A percentile compares a stretch with the other conserved stretches of the same genome.
Evolutionary conservation across 208 protist genomes (phyloP).

Genomic region (Acanthamoeba lenticulata): DNA sequence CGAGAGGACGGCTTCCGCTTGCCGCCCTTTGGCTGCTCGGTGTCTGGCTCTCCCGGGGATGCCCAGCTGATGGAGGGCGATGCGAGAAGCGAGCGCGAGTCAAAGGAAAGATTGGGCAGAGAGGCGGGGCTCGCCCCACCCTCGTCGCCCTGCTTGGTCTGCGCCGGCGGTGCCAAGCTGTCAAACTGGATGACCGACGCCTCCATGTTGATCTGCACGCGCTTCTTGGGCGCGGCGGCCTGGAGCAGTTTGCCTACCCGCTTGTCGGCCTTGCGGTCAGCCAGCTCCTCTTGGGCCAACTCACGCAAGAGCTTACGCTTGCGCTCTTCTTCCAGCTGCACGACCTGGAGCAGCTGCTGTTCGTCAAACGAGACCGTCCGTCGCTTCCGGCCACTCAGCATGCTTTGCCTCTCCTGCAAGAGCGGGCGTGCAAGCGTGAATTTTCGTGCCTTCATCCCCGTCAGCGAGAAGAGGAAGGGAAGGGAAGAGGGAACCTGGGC

Average conservation of each 20-base stretch:
- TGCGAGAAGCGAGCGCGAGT: too few relatives aligned
- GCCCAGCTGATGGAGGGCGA: background rate
- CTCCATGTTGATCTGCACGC: constrained; percentile 21
- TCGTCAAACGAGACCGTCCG: constrained; percentile 20
- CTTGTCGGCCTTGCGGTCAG: background rate
- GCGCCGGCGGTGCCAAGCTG: background rate
- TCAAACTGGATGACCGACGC: constrained; percentile 23
- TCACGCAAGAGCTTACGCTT: constrained; percentile 22
- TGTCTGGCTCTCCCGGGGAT: background rate
- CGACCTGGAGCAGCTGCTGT: background rate
- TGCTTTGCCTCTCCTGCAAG: background rate
- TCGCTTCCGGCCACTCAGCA: background rate
- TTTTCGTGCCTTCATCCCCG: background rate
- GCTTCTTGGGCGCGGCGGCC: background rate
- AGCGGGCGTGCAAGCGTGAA: background rate
- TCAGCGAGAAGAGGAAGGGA: background rate
- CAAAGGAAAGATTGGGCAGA: background rate
- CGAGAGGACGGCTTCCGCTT: background rate
- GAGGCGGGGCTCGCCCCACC: background rate
- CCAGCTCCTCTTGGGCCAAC: background rate
- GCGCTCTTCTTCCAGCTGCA: constrained; percentile 3
- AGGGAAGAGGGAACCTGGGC: background rate
- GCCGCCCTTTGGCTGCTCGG: background rate
- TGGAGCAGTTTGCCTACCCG: background rate
- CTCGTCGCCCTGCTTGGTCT: background rate